Evolutionary conservation across 2,329 filamentous ascomycete species (phyloP), one percentile per base, ranked within the genome.

Genomic region (Sphaerostilbella broomeana): DNA sequence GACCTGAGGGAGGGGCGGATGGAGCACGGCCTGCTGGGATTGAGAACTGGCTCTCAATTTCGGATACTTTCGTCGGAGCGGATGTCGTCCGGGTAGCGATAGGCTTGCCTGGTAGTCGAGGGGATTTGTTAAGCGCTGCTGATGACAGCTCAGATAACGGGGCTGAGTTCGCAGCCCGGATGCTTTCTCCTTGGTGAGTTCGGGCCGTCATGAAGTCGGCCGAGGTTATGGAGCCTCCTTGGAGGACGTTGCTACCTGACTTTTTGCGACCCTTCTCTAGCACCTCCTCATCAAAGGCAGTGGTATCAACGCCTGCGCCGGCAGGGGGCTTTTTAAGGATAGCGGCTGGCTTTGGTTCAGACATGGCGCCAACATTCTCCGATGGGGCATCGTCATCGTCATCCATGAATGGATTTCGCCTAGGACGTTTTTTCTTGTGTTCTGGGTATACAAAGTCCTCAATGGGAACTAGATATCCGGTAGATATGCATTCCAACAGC

Each of bases 401-500:
- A 33, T 49, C 27, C 39, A 20, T 6, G 5, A 41, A 41, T 7
- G 38, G 38, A 5, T 41, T 33, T 20, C 42, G 38, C 16, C 32
- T 35, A 22, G 24, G 16, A n/a, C 60, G 57, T 29, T 43, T 47
- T 28, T 64, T 57, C 35, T 58, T 61, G 19, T 76, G 52, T 44
- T 72, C 67, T 0, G 68, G 59, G 39, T 72, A 75, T 40, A 75
- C 53, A 36, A 63, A 76, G 6, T 58, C 50, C 26, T 68, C 62
- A 29, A 70, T 57, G 1, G 73, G 68, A 3, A 67, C 58, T 4
- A 65, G 61, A 45, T 51, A 64, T 5, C 75, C 75, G 0, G 65
- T 75, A 52, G 71, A 68, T 35, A 95, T 79, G 48, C 84, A 92
- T 36, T 81, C 74, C 81, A 85, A 92, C 3, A 98, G 68, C 92